phyloP scores from a whole-genome alignment of 75 land plant species.

The Picea glauca region DNA sequence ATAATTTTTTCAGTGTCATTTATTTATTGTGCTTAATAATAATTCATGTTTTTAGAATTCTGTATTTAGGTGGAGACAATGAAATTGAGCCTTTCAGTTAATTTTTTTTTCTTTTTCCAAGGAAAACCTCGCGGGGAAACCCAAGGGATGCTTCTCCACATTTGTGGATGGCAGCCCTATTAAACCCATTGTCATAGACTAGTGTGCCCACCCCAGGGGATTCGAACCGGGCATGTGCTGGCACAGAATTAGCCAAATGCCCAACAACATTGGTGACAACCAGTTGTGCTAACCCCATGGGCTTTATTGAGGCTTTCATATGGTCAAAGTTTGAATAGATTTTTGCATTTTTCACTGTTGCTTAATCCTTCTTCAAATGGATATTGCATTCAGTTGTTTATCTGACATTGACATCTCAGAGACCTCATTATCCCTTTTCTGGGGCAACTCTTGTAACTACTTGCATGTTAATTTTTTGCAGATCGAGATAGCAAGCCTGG shows the following conservation, averaged over 20 bases:
- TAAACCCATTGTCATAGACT: no score
- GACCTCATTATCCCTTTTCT: background rate
- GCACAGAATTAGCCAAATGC: background rate
- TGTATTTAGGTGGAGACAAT: no score
- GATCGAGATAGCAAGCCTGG: slow-evolving; percentile 89
- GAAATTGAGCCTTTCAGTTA: no score
- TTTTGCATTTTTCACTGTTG: background rate
- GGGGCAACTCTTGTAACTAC: background rate
- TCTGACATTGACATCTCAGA: background rate
- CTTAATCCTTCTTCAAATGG: background rate
- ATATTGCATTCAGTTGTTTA: background rate
- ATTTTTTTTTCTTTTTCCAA: no score
- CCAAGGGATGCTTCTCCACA: no score
- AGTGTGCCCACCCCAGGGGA: no score
- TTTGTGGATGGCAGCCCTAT: no score
- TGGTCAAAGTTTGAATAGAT: background rate
- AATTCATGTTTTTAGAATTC: no score
- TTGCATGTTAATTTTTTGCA: slow-evolving; percentile 22
- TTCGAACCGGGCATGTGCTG: no score
- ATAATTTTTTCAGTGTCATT: background rate
- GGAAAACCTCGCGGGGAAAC: no score
- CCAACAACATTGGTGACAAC: background rate
- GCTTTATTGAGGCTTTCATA: background rate
- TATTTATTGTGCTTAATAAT: background rate
- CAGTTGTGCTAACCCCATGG: no score